phyloP scores from a whole-genome alignment of 495 filamentous ascomycete genomes.

The Neurospora tetrasperma region DNA sequence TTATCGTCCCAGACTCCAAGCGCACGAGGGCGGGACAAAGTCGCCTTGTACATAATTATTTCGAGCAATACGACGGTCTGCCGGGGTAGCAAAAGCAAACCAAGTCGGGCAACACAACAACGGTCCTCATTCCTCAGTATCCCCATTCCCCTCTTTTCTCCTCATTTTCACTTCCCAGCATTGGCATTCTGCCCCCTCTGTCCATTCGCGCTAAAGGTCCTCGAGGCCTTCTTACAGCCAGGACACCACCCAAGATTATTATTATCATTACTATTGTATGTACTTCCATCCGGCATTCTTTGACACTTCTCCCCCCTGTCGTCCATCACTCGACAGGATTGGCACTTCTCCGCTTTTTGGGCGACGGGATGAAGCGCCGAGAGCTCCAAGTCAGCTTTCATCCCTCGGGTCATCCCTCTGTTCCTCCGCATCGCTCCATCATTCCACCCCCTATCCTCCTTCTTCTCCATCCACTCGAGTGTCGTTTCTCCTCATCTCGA shows the following conservation, averaged over 20 bases:
- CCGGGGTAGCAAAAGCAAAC: not conserved
- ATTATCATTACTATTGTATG: not conserved
- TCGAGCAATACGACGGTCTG: not conserved
- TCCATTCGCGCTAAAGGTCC: not conserved
- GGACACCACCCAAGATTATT: not conserved
- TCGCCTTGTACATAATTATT: not conserved
- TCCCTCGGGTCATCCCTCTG: not conserved
- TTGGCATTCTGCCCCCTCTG: slow-evolving; percentile 10
- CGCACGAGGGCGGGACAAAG: not conserved
- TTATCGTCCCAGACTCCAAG: not conserved
- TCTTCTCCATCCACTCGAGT: not conserved
- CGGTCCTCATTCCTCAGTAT: not conserved
- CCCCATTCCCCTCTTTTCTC: slow-evolving; percentile 13
- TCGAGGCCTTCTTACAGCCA: not conserved
- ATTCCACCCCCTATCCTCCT: not conserved
- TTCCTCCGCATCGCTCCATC: not conserved
- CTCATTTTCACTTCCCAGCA: slow-evolving; percentile 14
- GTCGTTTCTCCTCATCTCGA: not conserved
- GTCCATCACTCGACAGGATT: not conserved
- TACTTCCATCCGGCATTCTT: not conserved
- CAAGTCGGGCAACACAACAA: not conserved
- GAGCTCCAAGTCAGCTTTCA: not conserved
- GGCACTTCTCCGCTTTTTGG: not conserved
- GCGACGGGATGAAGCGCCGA: not conserved
- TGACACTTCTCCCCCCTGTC: not conserved